Evolutionary conservation across 2,329 filamentous ascomycete species (phyloP), one percentile per base, ranked within the genome.

Genomic region (Raffaelea albimanens): DNA sequence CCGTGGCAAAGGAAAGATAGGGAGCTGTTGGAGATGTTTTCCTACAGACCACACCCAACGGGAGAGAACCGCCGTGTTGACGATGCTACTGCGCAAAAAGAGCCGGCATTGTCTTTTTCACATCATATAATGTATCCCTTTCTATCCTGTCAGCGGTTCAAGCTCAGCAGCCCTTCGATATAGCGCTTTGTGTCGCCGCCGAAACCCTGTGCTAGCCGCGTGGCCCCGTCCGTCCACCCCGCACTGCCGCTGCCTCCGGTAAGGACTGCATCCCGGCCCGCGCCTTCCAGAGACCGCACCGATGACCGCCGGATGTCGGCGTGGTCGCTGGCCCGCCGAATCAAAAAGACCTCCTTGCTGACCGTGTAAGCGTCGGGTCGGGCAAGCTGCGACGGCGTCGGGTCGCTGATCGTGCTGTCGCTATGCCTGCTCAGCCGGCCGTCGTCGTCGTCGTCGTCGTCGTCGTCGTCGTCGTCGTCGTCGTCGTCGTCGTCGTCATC

Each of bases 101-200:
- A n/a, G n/a, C n/a, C n/a, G n/a, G n/a, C n/a, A n/a, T n/a, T n/a
- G n/a, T n/a, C n/a, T n/a, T n/a, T n/a, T n/a, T n/a, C n/a, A n/a
- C n/a, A n/a, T n/a, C n/a, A n/a, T n/a, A n/a, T n/a, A n/a, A n/a
- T n/a, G n/a, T n/a, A n/a, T n/a, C n/a, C n/a, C n/a, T n/a, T n/a
- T n/a, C n/a, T n/a, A n/a, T 29, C 22, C 20, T 46, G 19, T 56
- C 54, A 72, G 33, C 69, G 63, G 59, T 74, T 75, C 58, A 88
- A 61, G 58, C 73, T 86, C 61, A 89, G 65, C 48, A 90, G 60
- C 1, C 80, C 80, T 61, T 89, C 85, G 4, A 89, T 78, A 62
- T 89, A 89, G 59, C 75, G 76, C 61, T 81, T 75, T 25, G 85
- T 87, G 67, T 90, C 85, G 31, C 89, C 73, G 0, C 85, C 85